A percentile compares a stretch with the other conserved stretches of the same genome.
These are phyloP conservation scores for Xylariaceae sp. DNA, from an alignment of 2,329 filamentous ascomycete species.

Conservation along the genomic window DNA sequence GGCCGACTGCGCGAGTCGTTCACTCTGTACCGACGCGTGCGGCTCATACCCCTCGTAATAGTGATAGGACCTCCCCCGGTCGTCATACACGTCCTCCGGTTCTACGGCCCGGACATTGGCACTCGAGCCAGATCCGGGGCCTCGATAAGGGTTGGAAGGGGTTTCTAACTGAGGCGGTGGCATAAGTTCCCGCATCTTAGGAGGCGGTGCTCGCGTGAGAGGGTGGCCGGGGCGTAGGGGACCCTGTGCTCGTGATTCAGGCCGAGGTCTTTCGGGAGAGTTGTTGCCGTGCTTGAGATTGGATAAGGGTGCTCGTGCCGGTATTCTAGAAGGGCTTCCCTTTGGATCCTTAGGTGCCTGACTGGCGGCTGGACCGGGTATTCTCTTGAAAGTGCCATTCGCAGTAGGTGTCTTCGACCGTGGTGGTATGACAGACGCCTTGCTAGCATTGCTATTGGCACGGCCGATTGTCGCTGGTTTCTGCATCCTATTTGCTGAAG, in stretches of 20 bases:
- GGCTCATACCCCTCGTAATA: slow-evolving; percentile 33
- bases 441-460: slow-evolving; percentile 42
- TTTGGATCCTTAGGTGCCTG: slow-evolving; percentile 37
- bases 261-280: slow-evolving; percentile 73
- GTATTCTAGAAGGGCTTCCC: slow-evolving; percentile 69
- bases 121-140: slow-evolving; percentile 53
- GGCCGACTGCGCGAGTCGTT: slow-evolving; percentile 37
- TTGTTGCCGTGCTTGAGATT: slow-evolving; percentile 73
- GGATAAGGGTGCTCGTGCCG: slow-evolving; percentile 69
- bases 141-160: slow-evolving; percentile 52
- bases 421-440: slow-evolving; percentile 43
- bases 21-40: slow-evolving; percentile 46
- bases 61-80: slow-evolving; percentile 49
- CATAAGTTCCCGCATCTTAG: slow-evolving; percentile 85
- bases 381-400: slow-evolving; percentile 39
- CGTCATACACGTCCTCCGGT: slow-evolving; percentile 87
- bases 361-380: slow-evolving; percentile 29
- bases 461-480: slow-evolving; percentile 39
- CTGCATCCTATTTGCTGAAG: slow-evolving; percentile 47
- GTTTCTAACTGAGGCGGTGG: slow-evolving; percentile 55
- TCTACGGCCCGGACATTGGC: slow-evolving; percentile 61
- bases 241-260: slow-evolving; percentile 47
- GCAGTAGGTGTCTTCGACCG: slow-evolving; percentile 59
- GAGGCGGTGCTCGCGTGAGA: slow-evolving; percentile 70
- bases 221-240: slow-evolving; percentile 59